Conservation (phyloP, 805 yeast genomes). For the Ogataea glucozyma region DNA sequence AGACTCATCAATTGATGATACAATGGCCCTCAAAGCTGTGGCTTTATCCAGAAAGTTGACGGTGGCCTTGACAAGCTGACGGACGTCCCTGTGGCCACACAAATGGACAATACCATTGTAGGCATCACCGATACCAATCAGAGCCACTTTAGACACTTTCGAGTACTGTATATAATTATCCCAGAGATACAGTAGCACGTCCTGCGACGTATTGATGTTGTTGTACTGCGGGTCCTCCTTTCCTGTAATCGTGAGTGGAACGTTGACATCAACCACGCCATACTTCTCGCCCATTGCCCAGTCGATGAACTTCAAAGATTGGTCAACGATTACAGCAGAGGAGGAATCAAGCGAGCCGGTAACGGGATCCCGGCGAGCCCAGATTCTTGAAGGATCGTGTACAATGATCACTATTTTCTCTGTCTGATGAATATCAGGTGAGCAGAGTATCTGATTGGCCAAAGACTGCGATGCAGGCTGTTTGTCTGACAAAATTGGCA, state of each 20-base stretch:
- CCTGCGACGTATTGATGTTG: conserved; percentile 71
- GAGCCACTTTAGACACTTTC: conserved; percentile 65
- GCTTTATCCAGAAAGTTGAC: conserved; percentile 68
- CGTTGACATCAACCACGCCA: conserved; percentile 82
- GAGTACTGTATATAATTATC: conserved; percentile 85
- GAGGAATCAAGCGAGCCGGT: conserved; percentile 76
- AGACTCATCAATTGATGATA: conserved; percentile 85
- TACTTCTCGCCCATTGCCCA: conserved; percentile 61
- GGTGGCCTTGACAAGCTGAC: conserved; percentile 64
- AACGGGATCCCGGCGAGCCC: conserved; percentile 82
- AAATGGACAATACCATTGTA: conserved; percentile 84
- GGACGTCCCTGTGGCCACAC: conserved; percentile 77
- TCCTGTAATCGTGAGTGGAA: conserved; percentile 59
- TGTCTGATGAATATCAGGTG: conserved; percentile 64
- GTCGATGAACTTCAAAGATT: conserved; percentile 66
- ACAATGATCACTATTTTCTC: conserved; percentile 68
- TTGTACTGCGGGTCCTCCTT: conserved; percentile 55
- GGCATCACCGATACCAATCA: conserved; percentile 89
- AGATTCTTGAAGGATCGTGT: conserved; percentile 90
- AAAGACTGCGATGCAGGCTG: conserved; percentile 48
- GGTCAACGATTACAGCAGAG: conserved; percentile 73
- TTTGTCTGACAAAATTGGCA: conserved; percentile 58
- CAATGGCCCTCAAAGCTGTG: conserved; percentile 70
- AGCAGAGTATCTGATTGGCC: conserved; percentile 68
- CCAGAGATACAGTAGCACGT: conserved; percentile 78